phyloP scores from a whole-genome alignment of 2,329 filamentous ascomycete genomes.

The Colletotrichum sp. region DNA sequence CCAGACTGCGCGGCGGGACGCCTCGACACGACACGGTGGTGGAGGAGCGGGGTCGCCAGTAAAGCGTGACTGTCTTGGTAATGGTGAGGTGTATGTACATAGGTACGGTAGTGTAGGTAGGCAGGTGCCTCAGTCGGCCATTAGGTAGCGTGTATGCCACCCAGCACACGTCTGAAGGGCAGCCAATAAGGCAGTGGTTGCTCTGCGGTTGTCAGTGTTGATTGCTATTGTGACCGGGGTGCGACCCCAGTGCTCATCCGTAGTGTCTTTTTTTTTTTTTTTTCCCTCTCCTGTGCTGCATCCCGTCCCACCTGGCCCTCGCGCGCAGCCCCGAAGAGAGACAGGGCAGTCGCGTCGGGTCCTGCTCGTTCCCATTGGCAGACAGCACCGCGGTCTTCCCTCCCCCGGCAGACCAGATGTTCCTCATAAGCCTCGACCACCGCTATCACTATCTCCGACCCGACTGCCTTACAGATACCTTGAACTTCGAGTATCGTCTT shows the following conservation, averaged over 20 bases:
- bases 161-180: not conserved
- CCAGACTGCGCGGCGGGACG: not conserved
- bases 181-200: slow-evolving; percentile 58
- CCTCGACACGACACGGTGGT: not conserved
- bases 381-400: not conserved
- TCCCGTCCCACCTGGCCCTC: not conserved
- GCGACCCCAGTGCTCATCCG: not conserved
- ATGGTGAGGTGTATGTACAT: no score
- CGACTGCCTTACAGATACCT: not conserved
- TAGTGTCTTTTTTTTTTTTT: not conserved
- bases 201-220: slow-evolving; percentile 61
- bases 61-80: not conserved
- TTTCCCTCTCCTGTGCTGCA: not conserved
- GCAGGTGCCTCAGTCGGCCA: no score
- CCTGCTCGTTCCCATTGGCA: not conserved
- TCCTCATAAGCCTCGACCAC: slow-evolving; percentile 6
- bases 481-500: not conserved
- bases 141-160: not conserved
- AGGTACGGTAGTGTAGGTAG: no score
- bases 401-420: not conserved
- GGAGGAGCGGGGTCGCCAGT: not conserved
- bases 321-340: slow-evolving; percentile 7
- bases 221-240: slow-evolving; percentile 28
- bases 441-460: not conserved
- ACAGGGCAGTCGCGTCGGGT: slow-evolving; percentile 13